phyloP scores from a whole-genome alignment of 139 green algal species.

The Chlamydomonas asymmetrica region DNA sequence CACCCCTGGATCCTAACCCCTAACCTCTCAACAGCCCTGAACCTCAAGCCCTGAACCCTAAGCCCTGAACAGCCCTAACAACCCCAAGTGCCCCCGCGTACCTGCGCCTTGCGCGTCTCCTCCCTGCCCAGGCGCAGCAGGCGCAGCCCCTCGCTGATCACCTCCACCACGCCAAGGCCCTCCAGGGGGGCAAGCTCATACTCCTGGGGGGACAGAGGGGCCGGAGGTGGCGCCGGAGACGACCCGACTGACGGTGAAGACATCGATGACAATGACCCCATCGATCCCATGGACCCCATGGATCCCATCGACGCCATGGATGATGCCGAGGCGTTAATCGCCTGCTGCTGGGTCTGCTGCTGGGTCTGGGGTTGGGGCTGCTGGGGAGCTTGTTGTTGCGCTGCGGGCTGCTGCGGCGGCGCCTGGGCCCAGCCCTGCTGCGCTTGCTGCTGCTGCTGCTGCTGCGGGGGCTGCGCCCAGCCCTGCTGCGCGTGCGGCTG shows the following conservation, averaged over 20 bases:
- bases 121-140: conserved; percentile 38
- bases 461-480: neutral
- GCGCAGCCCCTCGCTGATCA: conserved; percentile 38
- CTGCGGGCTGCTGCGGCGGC: neutral
- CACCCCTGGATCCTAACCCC: no score
- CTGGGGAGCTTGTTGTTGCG: neutral
- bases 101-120: conserved; percentile 44
- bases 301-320: no score
- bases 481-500: neutral
- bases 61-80: no score
- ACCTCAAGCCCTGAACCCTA: no score
- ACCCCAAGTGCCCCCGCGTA: conserved; percentile 3
- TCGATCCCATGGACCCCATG: no score
- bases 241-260: no score
- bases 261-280: no score
- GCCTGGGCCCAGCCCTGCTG: neutral
- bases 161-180: conserved; percentile 10
- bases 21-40: no score
- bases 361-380: neutral
- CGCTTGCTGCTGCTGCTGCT: neutral
- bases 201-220: no score
- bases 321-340: no score
- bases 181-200: no score
- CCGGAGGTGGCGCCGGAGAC: no score
- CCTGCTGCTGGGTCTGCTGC: neutral